phyloP scores from a whole-genome alignment of 345 rosid species.

The Eutrema yunnanense region DNA sequence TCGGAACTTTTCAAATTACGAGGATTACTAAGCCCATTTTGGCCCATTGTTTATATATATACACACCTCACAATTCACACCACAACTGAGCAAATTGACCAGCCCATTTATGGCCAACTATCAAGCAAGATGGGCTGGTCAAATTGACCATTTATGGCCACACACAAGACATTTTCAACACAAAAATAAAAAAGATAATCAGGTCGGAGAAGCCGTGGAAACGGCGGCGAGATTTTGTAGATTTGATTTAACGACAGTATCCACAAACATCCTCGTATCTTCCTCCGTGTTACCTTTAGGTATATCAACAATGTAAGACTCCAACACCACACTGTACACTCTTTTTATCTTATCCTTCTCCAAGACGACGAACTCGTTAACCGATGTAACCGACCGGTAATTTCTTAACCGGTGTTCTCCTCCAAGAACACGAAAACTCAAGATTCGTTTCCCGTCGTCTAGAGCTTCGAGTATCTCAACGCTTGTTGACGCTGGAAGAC shows the following conservation, averaged over 20 bases:
- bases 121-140: no score
- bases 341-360: constrained; percentile 4
- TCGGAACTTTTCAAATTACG: not conserved
- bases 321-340: constrained; percentile 23
- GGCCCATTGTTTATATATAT: not conserved
- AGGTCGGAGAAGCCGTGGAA: constrained; percentile 22
- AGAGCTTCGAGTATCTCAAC: constrained; percentile 24
- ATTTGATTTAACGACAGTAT: constrained; percentile 27
- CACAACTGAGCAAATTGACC: not conserved
- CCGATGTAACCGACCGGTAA: constrained; percentile 33
- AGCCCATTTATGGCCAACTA: constrained; percentile 11
- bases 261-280: constrained; percentile 29
- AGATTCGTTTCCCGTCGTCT: constrained; percentile 19
- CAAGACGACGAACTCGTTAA: constrained; percentile 16
- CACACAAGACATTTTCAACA: constrained; percentile 14
- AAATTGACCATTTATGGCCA: not conserved
- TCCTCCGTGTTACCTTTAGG: constrained; percentile 34
- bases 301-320: constrained; percentile 30
- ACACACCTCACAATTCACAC: constrained; percentile 13
- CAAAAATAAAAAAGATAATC: not conserved
- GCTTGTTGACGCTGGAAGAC: constrained; percentile 33
- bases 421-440: constrained; percentile 29
- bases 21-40: not conserved
- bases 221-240: constrained; percentile 25
- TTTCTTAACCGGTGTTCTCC: constrained; percentile 31